Evolutionary conservation across 495 filamentous ascomycete species (phyloP).

Genomic region (Chaetomidium leptoderma): DNA sequence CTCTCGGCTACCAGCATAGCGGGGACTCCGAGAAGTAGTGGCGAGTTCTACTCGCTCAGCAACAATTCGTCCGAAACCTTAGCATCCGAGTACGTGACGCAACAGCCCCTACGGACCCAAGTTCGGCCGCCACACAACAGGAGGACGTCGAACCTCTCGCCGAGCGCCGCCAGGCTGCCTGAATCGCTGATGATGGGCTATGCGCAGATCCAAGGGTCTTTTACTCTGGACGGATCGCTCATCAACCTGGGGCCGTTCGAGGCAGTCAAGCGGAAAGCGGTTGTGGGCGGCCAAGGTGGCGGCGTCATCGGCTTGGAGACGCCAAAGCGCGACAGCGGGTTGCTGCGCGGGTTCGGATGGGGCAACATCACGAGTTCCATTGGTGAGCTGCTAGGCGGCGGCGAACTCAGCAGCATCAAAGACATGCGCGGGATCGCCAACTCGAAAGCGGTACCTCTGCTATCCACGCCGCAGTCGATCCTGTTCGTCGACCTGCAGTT

Average conservation of each 20-base stretch:
- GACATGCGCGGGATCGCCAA: slow-evolving; percentile 82
- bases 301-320: slow-evolving; percentile 78
- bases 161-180: slow-evolving; percentile 44
- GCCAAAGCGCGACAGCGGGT: slow-evolving; percentile 68
- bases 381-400: slow-evolving; percentile 75
- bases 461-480: slow-evolving; percentile 95
- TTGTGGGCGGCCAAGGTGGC: slow-evolving; percentile 79
- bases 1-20: slow-evolving; percentile 66
- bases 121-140: slow-evolving; percentile 55
- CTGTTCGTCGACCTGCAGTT: slow-evolving; percentile 90
- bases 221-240: slow-evolving; percentile 85
- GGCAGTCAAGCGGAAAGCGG: slow-evolving; percentile 89
- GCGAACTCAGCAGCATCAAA: slow-evolving; percentile 85
- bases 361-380: slow-evolving; percentile 83
- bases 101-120: slow-evolving; percentile 45
- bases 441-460: slow-evolving; percentile 76
- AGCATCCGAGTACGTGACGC: slow-evolving; percentile 80
- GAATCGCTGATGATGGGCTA: slow-evolving; percentile 97
- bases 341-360: slow-evolving; percentile 85
- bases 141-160: slow-evolving; percentile 56
- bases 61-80: slow-evolving; percentile 92
- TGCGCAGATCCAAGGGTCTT: slow-evolving; percentile 88
- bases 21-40: slow-evolving; percentile 78
- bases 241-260: slow-evolving; percentile 88
- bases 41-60: slow-evolving; percentile 89